A percentile compares a stretch with the other conserved stretches of the same genome.
phyloP scores from a whole-genome alignment of 495 filamentous ascomycete genomes.

The Hamigera avellanea region DNA sequence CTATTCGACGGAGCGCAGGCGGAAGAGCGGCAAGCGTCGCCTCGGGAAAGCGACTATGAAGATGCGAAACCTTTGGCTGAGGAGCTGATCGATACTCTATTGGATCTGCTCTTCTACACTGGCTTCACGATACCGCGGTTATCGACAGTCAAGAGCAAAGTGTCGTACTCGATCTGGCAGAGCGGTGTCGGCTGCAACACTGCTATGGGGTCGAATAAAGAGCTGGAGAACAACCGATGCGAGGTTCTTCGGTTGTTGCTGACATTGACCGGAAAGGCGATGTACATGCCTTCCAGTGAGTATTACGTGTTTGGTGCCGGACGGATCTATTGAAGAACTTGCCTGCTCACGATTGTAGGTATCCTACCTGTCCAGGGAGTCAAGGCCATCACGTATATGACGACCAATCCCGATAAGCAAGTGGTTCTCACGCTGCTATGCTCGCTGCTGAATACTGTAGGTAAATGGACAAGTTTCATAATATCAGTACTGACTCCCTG shows the following conservation, averaged over 20 bases:
- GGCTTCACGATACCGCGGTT: conserved; percentile 70
- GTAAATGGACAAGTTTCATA: conserved; percentile 13
- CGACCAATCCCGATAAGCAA: conserved; percentile 81
- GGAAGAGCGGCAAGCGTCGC: conserved; percentile 36
- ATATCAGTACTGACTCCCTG: conserved; percentile 4
- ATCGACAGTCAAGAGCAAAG: conserved; percentile 60
- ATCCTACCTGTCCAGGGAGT: conserved; percentile 76
- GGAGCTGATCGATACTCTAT: conserved; percentile 81
- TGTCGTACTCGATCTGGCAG: conserved; percentile 94
- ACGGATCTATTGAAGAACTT: background rate
- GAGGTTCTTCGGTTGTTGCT: conserved; percentile 83
- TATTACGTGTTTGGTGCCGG: conserved; percentile 1
- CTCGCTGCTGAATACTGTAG: conserved; percentile 91
- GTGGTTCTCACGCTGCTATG: conserved; percentile 79
- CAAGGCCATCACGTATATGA: conserved; percentile 80
- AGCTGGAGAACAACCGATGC: conserved; percentile 82
- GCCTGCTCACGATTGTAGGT: conserved; percentile 27
- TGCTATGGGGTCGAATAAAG: conserved; percentile 74
- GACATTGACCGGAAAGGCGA: conserved; percentile 75
- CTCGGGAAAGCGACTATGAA: conserved; percentile 53
- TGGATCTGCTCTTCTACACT: conserved; percentile 85
- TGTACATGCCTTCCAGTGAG: conserved; percentile 79
- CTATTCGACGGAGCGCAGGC: conserved; percentile 68
- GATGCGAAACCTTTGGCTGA: conserved; percentile 82
- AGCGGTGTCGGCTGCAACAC: conserved; percentile 94